Percentiles rank a stretch among this genome's conserved stretches.
These are phyloP conservation scores for Fusarium sp. DNA, from an alignment of 2,329 filamentous ascomycete species.

Conservation along the genomic window DNA sequence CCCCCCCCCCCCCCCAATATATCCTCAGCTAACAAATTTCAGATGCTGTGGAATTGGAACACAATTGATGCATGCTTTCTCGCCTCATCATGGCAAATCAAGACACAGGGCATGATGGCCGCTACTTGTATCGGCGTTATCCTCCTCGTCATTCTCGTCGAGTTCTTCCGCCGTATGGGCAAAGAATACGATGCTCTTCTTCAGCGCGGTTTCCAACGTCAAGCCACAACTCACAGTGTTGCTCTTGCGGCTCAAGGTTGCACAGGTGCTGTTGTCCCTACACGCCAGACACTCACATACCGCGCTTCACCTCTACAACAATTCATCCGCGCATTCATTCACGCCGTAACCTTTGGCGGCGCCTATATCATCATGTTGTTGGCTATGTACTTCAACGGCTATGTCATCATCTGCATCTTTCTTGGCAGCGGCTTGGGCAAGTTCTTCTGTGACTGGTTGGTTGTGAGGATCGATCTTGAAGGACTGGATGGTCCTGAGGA, in stretches of 20 bases:
- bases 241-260: conserved; percentile 34
- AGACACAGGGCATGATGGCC: conserved; percentile 77
- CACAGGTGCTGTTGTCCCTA: conserved; percentile 38
- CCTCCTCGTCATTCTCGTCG: conserved; percentile 76
- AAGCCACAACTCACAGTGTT: conserved; percentile 40
- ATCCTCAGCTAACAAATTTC: background rate
- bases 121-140: conserved; percentile 82
- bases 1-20: too few species aligned
- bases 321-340: conserved; percentile 70
- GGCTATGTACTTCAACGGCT: conserved; percentile 73
- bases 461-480: conserved; percentile 53
- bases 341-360: conserved; percentile 76
- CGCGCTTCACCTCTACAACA: conserved; percentile 74
- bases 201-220: conserved; percentile 60
- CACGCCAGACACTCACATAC: conserved; percentile 49
- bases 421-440: conserved; percentile 63
- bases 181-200: conserved; percentile 79
- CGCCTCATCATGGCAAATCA: conserved; percentile 75
- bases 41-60: conserved; percentile 87
- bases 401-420: conserved; percentile 83
- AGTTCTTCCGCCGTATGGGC: conserved; percentile 75
- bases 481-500: conserved; percentile 37
- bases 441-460: conserved; percentile 66
- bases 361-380: conserved; percentile 82
- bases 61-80: conserved; percentile 80